Evolutionary conservation across 2,329 filamentous ascomycete species (phyloP).

Genomic region (Dryadomyces quercivorus): DNA sequence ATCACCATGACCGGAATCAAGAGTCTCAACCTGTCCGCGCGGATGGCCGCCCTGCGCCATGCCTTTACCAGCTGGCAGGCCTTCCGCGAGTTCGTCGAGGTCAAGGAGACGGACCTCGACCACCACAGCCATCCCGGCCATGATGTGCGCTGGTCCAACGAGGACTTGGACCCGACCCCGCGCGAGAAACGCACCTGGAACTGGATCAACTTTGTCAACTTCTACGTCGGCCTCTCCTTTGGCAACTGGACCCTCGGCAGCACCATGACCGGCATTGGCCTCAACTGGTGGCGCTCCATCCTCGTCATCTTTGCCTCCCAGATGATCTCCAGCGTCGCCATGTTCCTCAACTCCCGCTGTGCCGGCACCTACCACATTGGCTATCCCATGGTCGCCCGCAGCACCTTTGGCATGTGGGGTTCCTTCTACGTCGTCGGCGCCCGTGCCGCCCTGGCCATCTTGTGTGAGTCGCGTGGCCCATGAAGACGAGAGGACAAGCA

Average conservation of each 20-base stretch:
- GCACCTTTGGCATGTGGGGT: conserved; percentile 28
- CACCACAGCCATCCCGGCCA: conserved; percentile 5
- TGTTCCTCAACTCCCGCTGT: conserved; percentile 30
- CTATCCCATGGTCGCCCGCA: conserved; percentile 18
- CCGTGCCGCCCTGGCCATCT: conserved; percentile 23
- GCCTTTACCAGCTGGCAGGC: conserved; percentile 4
- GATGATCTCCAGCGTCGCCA: conserved; percentile 27
- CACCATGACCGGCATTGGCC: conserved; percentile 24
- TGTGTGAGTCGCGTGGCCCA: conserved; percentile 13
- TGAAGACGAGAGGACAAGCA: no score
- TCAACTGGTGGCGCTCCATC: conserved; percentile 32
- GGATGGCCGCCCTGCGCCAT: conserved; percentile 24
- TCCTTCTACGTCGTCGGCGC: conserved; percentile 25
- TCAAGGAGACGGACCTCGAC: conserved; percentile 5
- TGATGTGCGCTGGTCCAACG: conserved; percentile 7
- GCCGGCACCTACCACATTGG: conserved; percentile 29
- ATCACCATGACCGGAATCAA: background rate
- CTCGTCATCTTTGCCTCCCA: conserved; percentile 30
- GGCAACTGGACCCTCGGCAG: conserved; percentile 29
- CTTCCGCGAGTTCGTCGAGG: conserved; percentile 5
- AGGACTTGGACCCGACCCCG: conserved; percentile 24
- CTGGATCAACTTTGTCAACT: conserved; percentile 27
- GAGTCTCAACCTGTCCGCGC: background rate
- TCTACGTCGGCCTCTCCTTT: conserved; percentile 26
- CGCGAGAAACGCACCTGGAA: conserved; percentile 24